phyloP scores from a whole-genome alignment of 768 basidiomycete genomes.

The Tulasnella sp. region DNA sequence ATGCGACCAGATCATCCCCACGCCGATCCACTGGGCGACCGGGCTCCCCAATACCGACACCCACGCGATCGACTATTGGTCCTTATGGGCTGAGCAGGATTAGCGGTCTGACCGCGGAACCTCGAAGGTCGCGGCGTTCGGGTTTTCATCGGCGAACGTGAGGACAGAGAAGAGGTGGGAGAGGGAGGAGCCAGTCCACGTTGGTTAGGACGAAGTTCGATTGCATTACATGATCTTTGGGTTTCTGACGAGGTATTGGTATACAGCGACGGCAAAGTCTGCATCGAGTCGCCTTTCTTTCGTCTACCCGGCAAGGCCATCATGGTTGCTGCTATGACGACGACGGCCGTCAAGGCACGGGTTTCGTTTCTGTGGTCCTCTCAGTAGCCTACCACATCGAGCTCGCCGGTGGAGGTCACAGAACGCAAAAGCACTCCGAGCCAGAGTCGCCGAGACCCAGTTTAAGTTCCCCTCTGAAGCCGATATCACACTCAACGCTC shows the following conservation, averaged over 20 bases:
- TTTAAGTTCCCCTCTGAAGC: conserved; percentile 72
- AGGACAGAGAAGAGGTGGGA: conserved; percentile 83
- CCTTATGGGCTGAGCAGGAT: conserved; percentile 91
- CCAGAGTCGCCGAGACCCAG: conserved; percentile 90
- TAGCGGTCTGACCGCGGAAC: conserved; percentile 82
- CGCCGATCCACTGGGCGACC: conserved; percentile 93
- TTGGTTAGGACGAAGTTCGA: conserved; percentile 66
- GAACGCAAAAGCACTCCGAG: conserved; percentile 74
- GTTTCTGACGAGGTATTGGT: conserved; percentile 33
- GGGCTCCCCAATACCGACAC: conserved; percentile 77
- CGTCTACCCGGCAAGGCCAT: too few relatives aligned
- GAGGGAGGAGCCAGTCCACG: conserved; percentile 71
- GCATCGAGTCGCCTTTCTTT: conserved; percentile 94
- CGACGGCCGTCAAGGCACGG: conserved; percentile 89
- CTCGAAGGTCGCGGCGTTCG: conserved; percentile 89
- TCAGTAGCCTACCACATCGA: conserved; percentile 94
- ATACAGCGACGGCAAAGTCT: conserved; percentile 79
- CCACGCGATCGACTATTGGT: conserved; percentile 92
- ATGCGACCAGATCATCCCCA: conserved; percentile 75
- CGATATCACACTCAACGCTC: conserved; percentile 85
- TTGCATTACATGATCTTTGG: neutral
- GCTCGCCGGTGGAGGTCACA: conserved; percentile 96
- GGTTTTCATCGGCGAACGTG: conserved; percentile 59
- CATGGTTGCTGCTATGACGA: conserved; percentile 99
- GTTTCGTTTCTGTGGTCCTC: conserved; percentile 87